Evolutionary conservation across 176 grass and related monocot species (phyloP).

Genomic region (Elaeis guineensis): DNA sequence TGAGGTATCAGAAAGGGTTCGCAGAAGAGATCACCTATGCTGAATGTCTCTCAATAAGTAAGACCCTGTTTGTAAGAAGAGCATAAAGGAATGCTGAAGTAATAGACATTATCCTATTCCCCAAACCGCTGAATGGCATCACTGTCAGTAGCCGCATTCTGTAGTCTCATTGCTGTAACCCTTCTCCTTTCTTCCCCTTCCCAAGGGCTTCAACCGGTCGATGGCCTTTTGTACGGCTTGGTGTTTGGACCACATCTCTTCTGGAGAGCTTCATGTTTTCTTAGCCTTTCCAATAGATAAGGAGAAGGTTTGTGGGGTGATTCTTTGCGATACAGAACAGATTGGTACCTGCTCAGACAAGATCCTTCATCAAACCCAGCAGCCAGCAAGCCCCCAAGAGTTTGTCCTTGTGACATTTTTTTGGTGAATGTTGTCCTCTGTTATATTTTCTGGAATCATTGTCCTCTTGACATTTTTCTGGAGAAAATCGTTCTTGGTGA

Average conservation of each 20-base stretch:
- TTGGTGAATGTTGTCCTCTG: too few species aligned
- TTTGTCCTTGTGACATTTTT: conserved; percentile 11
- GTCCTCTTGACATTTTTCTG: too few species aligned
- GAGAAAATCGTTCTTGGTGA: too few species aligned
- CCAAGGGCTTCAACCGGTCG: conserved; percentile 14
- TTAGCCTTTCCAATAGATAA: conserved; percentile 40
- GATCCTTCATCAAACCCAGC: conserved; percentile 27
- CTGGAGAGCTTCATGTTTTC: conserved; percentile 59
- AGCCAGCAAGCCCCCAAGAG: conserved; percentile 60
- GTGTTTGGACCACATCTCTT: conserved; percentile 44
- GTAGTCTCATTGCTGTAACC: not conserved
- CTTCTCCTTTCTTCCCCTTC: too few species aligned
- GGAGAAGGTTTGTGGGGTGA: conserved; percentile 39
- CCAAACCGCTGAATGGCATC: conserved; percentile 53
- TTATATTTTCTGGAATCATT: too few species aligned
- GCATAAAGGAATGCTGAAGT: conserved; percentile 65
- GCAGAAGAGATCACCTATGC: conserved; percentile 58
- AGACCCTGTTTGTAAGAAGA: conserved; percentile 65
- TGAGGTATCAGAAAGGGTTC: conserved; percentile 60
- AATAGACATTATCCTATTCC: conserved; percentile 63
- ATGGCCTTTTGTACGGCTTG: conserved; percentile 33
- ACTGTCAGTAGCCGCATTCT: conserved; percentile 63
- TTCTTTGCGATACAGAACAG: conserved; percentile 18
- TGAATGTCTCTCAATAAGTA: conserved; percentile 31
- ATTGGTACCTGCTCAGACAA: conserved; percentile 41